phyloP scores from a whole-genome alignment of 2,329 filamentous ascomycete species.

The Pseudogymnoascus sp. region DNA sequence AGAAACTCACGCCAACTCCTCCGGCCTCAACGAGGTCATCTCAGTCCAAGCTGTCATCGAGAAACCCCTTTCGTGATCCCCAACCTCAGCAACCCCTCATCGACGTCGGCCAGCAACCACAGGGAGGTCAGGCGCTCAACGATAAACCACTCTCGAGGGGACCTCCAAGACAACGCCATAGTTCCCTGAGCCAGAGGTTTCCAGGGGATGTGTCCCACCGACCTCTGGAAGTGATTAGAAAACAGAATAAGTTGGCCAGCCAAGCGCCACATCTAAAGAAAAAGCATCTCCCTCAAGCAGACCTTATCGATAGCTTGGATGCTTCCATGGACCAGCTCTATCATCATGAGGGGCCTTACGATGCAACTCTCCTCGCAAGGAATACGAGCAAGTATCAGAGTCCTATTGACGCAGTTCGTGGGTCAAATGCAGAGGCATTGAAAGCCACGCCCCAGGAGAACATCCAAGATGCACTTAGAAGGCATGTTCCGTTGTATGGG shows the following conservation, averaged over 20 bases:
- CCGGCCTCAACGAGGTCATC: conserved; percentile 48
- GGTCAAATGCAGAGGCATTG: conserved; percentile 68
- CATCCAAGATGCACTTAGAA: conserved; percentile 62
- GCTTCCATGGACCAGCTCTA: conserved; percentile 56
- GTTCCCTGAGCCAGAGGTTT: conserved; percentile 50
- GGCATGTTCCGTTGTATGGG: conserved; percentile 74
- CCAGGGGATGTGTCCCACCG: conserved; percentile 57
- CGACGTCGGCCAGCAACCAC: conserved; percentile 27
- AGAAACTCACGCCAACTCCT: conserved; percentile 35
- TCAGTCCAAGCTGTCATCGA: conserved; percentile 38
- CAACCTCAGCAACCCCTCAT: conserved; percentile 23
- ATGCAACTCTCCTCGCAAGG: conserved; percentile 67
- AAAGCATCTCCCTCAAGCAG: conserved; percentile 57
- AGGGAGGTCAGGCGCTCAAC: not conserved
- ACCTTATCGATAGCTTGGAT: conserved; percentile 77
- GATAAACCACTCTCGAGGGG: conserved; percentile 26
- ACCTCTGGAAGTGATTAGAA: conserved; percentile 58
- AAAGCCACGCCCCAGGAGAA: conserved; percentile 73
- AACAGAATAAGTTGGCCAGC: conserved; percentile 57
- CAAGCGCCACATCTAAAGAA: conserved; percentile 59
- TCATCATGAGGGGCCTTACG: conserved; percentile 87
- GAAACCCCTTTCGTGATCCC: conserved; percentile 34
- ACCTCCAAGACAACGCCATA: conserved; percentile 31
- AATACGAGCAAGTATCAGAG: conserved; percentile 57
- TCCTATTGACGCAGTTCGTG: conserved; percentile 68